Evolutionary conservation across 768 basidiomycete genomes (phyloP), one percentile per base, ranked within the genome.

Genomic region (Leccinum uliginosum): DNA sequence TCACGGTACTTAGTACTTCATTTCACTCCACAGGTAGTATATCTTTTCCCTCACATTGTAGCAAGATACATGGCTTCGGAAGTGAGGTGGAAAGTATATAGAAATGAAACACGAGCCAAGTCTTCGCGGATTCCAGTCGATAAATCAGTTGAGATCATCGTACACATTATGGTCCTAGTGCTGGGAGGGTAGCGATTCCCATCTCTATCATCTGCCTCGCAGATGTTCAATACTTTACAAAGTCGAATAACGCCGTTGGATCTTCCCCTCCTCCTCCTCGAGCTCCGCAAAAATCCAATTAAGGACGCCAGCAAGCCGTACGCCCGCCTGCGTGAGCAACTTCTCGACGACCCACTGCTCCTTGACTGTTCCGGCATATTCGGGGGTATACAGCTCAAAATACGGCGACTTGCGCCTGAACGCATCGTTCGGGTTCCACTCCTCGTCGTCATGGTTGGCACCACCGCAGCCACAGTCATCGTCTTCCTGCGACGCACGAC

Each of bases 301-400:
- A 60, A 98, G 73, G 11, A 90, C 71, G 0, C 84, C 91, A 1
- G 94, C 95, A 24, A 96, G 83, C 23, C 95, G 79, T 29, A 96
- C 74, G 1, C 93, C 95, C 0, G 75, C 93, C 75, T 88, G 88
- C 0, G 90, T 87, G 38, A 98, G 74, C 61, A 97, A 67, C 72
- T 83, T 83, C 78, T 97, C 93, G 2, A 98, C 63, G 34, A 93
- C 73, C 80, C 86, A 84, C 57, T 81, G 73, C 23, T 83, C 72
- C 58, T 76, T 77, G 62, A 98, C 84, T 38, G 73, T 73, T 1
- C 89, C 91, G 2, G 86, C 74, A 65, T 97, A 98, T 51, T 84
- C 74, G 0, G 90, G 84, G 15, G 90, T 93, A 69, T 93, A 86
- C 15, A 98, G 80, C 67, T 97, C 87, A 24, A 89, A 71, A 49